These are phyloP conservation scores for Colletotrichum paranaense DNA, from an alignment of 2,329 filamentous ascomycete species.

Conservation along the genomic window DNA sequence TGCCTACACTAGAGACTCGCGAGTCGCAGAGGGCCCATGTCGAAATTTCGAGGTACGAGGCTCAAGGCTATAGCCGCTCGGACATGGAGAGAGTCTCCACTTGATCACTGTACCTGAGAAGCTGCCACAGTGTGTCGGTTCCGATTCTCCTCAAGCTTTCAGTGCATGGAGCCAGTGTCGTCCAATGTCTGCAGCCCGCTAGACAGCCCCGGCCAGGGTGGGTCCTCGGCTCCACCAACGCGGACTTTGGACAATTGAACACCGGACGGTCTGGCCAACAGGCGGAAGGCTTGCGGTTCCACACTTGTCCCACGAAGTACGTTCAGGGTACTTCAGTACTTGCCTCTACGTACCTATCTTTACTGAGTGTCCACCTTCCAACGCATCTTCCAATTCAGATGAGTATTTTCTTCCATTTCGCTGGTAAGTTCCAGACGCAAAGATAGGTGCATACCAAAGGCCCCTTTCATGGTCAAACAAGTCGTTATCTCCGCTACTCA, in stretches of 20 bases:
- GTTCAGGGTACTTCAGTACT: neutral
- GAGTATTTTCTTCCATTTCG: no score
- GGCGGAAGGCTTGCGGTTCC: no score
- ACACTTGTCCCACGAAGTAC: neutral
- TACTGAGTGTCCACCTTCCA: no score
- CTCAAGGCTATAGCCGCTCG: slow-evolving; percentile 4
- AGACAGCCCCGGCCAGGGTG: neutral
- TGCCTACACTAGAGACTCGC: neutral
- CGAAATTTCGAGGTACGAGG: slow-evolving; percentile 3
- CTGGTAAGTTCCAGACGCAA: no score
- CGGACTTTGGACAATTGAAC: neutral
- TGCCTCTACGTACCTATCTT: no score
- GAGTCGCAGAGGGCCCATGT: neutral
- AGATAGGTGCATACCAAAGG: no score
- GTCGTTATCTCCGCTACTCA: no score
- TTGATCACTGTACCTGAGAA: slow-evolving; percentile 19
- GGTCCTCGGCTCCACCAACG: neutral
- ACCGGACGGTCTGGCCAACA: neutral
- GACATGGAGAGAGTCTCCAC: neutral
- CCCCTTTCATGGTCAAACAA: no score
- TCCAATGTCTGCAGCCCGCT: neutral
- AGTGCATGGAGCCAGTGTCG: neutral
- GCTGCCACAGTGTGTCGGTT: neutral
- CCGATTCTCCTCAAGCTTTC: neutral
- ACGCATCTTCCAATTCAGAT: no score